Evolutionary conservation across 1,139 yeast genomes (phyloP).

Genomic region (Hyphopichia wangnamkhiaoensis): DNA sequence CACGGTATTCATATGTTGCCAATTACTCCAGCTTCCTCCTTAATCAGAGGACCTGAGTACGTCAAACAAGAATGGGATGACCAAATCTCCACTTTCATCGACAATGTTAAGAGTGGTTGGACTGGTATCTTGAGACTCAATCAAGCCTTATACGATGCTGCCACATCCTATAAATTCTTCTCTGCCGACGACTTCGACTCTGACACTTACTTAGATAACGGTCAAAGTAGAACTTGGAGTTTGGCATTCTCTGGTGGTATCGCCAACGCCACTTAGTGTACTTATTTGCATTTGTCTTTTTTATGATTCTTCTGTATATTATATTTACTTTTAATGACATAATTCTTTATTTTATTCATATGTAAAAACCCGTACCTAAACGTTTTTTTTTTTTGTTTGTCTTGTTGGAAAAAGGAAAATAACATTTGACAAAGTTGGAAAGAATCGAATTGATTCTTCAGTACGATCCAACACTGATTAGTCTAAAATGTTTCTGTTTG

Average conservation of each 20-base stretch:
- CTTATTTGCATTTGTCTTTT: neutral
- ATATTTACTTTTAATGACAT: neutral
- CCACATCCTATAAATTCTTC: conserved; percentile 60
- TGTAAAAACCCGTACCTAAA: neutral
- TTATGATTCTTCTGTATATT: neutral
- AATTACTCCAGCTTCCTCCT: conserved; percentile 74
- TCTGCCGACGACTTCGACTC: conserved; percentile 43
- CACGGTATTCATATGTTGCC: conserved; percentile 95
- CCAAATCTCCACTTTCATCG: conserved; percentile 44
- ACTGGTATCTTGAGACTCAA: conserved; percentile 71
- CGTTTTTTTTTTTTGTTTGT: too few relatives aligned
- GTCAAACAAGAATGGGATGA: conserved; percentile 72
- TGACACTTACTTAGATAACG: conserved; percentile 61
- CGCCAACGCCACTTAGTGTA: conserved; percentile 2
- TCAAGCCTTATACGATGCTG: conserved; percentile 66
- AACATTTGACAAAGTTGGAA: too few relatives aligned
- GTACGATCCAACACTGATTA: too few relatives aligned
- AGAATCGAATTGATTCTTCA: too few relatives aligned
- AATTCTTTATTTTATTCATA: too few relatives aligned
- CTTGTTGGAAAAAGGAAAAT: neutral
- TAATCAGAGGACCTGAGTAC: conserved; percentile 60
- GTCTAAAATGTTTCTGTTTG: conserved; percentile 75
- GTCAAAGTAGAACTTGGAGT: conserved; percentile 81
- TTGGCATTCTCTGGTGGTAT: conserved; percentile 62
- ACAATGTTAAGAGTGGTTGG: conserved; percentile 69